Evolutionary conservation across 2,329 filamentous ascomycete genomes (phyloP).

Genomic region (Pseudocercospora fijiensis): DNA sequence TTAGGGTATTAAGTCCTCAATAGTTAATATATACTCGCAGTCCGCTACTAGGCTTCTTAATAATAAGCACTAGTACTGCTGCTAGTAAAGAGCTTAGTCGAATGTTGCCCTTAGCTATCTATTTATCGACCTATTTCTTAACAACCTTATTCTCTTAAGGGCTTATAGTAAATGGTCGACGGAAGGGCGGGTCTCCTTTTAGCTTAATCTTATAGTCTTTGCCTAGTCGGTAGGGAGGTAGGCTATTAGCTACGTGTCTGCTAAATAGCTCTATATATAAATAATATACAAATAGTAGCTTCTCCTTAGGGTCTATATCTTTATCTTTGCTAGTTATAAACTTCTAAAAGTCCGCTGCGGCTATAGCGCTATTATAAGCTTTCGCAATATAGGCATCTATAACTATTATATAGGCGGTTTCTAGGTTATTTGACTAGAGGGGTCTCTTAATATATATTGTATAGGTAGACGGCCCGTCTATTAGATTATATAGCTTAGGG

Average conservation of each 20-base stretch:
- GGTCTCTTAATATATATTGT: neutral
- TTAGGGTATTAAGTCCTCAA: no score
- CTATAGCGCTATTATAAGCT: neutral
- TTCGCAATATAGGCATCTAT: neutral
- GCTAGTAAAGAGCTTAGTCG: no score
- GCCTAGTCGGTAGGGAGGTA: neutral
- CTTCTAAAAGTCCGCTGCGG: neutral
- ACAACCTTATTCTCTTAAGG: slow-evolving; percentile 23
- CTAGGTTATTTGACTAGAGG: neutral
- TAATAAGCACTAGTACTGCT: no score
- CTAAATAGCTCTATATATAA: neutral
- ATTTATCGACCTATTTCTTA: slow-evolving; percentile 31
- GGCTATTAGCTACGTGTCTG: neutral
- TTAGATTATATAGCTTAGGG: neutral
- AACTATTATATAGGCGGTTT: neutral
- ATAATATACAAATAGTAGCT: neutral
- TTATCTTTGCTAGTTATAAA: neutral
- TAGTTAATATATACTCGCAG: no score
- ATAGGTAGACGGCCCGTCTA: neutral
- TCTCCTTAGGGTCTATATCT: neutral
- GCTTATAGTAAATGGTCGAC: slow-evolving; percentile 11
- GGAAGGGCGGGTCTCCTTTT: neutral
- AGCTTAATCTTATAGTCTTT: neutral
- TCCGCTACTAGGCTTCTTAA: no score
- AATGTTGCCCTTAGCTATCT: no score